These are phyloP conservation scores for Schwanniomyces sp. DNA, from an alignment of 805 yeast species.

Conservation along the genomic window DNA sequence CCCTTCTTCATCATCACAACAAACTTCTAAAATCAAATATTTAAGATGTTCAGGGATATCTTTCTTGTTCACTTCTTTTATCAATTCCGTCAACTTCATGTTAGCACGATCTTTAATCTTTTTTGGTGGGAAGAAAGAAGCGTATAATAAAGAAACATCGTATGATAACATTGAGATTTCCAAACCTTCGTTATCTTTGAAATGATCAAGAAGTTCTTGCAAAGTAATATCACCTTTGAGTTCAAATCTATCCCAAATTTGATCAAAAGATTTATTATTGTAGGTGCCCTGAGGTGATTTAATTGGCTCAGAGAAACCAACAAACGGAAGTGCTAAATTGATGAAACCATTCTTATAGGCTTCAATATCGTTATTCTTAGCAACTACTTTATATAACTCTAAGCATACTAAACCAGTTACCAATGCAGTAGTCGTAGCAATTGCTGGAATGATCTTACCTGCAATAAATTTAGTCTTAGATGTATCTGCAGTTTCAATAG, in stretches of 20 bases:
- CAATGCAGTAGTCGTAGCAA: constrained; percentile 97
- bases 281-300: constrained; percentile 81
- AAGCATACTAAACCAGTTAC: constrained; percentile 94
- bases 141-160: constrained; percentile 86
- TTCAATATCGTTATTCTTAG: constrained; percentile 71
- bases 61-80: constrained; percentile 83
- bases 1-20: constrained; percentile 88
- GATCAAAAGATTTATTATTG: constrained; percentile 76
- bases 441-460: constrained; percentile 97
- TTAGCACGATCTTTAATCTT: constrained; percentile 77
- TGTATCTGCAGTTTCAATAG: constrained; percentile 84
- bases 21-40: constrained; percentile 82
- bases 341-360: constrained; percentile 90
- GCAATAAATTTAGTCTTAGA: constrained; percentile 95
- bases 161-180: constrained; percentile 89
- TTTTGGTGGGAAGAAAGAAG: constrained; percentile 90
- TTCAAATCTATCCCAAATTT: constrained; percentile 94
- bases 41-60: constrained; percentile 72
- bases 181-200: constrained; percentile 79
- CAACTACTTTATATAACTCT: constrained; percentile 89
- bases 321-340: constrained; percentile 90
- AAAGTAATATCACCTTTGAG: constrained; percentile 75
- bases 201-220: constrained; percentile 68
- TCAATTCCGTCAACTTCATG: constrained; percentile 69
- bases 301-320: constrained; percentile 96